Base-by-base conservation (phyloP, 345 rosid species). In the Hirschfeldia incana region DNA sequence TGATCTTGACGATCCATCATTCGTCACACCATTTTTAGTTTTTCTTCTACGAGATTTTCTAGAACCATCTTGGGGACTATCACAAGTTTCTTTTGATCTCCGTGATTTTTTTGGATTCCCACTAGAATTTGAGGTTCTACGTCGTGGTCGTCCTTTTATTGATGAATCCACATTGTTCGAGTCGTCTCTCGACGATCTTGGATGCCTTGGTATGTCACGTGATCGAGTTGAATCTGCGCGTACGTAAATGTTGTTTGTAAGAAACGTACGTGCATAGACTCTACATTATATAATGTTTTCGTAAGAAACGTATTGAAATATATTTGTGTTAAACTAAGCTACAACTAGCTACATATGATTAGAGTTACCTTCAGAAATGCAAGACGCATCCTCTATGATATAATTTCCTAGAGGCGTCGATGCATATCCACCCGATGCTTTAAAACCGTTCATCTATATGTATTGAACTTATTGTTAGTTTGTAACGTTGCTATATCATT, bases 1-100 rank as follows among this genome's bases (percentile, higher is more conserved):
- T 0, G 85, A 80, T 80, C 85, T 81, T 8, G 82, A 34, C 26
- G 87, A 84, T 0, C 84, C 86, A 0, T 72, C 82, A 0, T 36
- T 71, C 0, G 44, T n/a, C n/a, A n/a, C 27, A 1, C 84, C 77
- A n/a, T 88, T 89, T 26, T 83, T 87, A 0, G 88, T 73, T 51
- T 84, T 88, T 78, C 82, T 88, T 9, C 88, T 79, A 51, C 91
- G 75, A 12, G 84, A 67, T 70, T 78, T 90, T 75, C 76, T 90
- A 15, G 86, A 80, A n/a, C 76, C 65, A 39, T 80, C 86, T 86
- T 68, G 13, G 59, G 44, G 79, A 53, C 0, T 17, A 59, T 77
- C 75, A 76, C 58, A 29, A 73, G 74, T 9, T 1, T 81, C 77
- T 58, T 72, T 80, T 12, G 78, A 67, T 12, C 77, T 44, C 1